Evolutionary conservation across 2,329 filamentous ascomycete genomes (phyloP).

Genomic region (Diaporthe caulivora): DNA sequence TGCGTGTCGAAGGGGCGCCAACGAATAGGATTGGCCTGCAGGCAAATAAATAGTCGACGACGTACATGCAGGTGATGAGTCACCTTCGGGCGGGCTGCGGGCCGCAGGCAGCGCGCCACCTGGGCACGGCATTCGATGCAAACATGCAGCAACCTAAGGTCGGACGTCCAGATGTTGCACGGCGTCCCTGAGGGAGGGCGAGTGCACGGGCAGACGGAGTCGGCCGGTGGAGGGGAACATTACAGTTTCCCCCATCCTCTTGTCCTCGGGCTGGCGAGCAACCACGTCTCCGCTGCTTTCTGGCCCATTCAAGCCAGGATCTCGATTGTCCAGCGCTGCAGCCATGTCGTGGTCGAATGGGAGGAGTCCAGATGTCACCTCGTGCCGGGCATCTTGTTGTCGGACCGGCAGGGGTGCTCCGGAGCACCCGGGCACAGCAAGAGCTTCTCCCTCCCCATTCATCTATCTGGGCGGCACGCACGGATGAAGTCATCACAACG

Average conservation of each 20-base stretch:
- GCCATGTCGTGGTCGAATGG: background rate
- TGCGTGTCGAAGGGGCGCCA: background rate
- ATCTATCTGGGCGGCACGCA: background rate
- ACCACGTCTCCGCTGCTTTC: background rate
- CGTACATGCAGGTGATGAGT: constrained; percentile 17
- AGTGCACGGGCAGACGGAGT: background rate
- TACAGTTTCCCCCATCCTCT: background rate
- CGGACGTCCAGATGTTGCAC: background rate
- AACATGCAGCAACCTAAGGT: constrained; percentile 18
- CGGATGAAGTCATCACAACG: constrained; percentile 36
- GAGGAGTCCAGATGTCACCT: background rate
- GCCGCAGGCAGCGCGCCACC: constrained; percentile 12
- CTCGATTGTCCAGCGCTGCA: background rate
- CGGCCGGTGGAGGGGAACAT: background rate
- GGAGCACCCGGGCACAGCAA: constrained; percentile 15
- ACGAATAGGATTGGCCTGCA: constrained; percentile 4
- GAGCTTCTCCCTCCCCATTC: background rate
- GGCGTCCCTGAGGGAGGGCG: background rate
- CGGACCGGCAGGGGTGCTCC: constrained; percentile 12
- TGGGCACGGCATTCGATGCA: constrained; percentile 31
- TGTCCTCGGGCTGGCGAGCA: background rate
- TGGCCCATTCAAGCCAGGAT: background rate
- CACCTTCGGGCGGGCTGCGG: constrained; percentile 5
- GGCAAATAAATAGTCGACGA: background rate
- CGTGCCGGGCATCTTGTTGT: background rate